Evolutionary conservation across 192 early-diverging fungal species (phyloP).

Genomic region (Rhizoclosmatium globosum): DNA sequence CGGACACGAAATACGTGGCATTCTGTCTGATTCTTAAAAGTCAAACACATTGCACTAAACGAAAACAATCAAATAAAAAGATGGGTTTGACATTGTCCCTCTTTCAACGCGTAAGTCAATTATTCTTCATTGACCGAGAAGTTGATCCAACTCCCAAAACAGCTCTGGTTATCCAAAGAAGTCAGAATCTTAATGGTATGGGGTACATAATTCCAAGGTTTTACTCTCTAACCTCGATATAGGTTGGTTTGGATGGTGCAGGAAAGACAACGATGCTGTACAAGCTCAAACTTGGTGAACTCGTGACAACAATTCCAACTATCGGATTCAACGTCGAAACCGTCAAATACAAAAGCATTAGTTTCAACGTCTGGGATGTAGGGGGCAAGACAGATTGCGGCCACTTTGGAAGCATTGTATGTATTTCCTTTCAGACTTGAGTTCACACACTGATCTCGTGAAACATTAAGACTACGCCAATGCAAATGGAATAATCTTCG

Average conservation of each 20-base stretch:
- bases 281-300: slow-evolving; percentile 97
- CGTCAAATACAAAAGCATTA: slow-evolving; percentile 97
- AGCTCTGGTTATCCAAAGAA: too few relatives aligned
- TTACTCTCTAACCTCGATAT: not conserved
- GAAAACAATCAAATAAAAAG: too few relatives aligned
- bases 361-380: slow-evolving; percentile 98
- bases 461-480: slow-evolving; percentile 86
- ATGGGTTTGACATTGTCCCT: too few relatives aligned
- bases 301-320: slow-evolving; percentile 98
- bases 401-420: slow-evolving; percentile 96
- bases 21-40: too few relatives aligned
- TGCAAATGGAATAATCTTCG: slow-evolving; percentile 94
- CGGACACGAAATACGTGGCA: not conserved
- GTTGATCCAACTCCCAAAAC: not conserved
- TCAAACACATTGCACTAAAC: too few relatives aligned
- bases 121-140: too few relatives aligned
- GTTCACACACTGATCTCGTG: slow-evolving; percentile 22
- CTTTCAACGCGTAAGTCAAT: too few relatives aligned
- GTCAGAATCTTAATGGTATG: too few relatives aligned
- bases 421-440: not conserved
- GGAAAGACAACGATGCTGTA: slow-evolving; percentile 97
- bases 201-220: too few relatives aligned
- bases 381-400: slow-evolving; percentile 98
- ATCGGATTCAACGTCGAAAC: slow-evolving; percentile 93
- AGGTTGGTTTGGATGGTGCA: slow-evolving; percentile 60